Base-by-base conservation (phyloP, 441 rosid species). In the California macrophylla region DNA sequence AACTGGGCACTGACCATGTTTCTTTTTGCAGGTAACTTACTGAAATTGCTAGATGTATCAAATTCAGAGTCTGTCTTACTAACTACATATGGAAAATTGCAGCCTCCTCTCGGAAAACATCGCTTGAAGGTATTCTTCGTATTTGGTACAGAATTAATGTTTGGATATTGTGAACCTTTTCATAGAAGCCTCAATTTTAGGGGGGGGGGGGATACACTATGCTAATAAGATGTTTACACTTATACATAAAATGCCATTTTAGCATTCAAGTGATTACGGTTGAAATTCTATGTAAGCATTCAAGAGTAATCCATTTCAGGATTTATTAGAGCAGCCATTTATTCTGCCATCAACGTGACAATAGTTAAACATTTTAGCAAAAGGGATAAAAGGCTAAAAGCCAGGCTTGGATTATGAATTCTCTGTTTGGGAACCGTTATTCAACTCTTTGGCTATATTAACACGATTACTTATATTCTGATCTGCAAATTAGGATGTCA, bases 71-170 rank as follows among this genome's bases (percentile, higher is more conserved):
- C 68, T 66, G 69, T 77, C 70, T 79, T 91, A 70, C 73, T 83
- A 61, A 93, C 98, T 67, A 89, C 98, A 2, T 93, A 88, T 74
- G 98, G 98, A 60, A 89, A 85, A 78, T 77, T 93, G 83, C 97
- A 88, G 80, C 97, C 98, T 71, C 98, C 98, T 72, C 96, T 93
- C 25, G 95, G 97, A 64, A 93, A 89, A 77, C 97, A 89, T 72
- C 95, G 97, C 16, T 73, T 93, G 72, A 93, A 91, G 95, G 98
- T 91, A 69, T 61, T 62, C 70, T 12, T 74, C 71, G 52, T 69
- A 5, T 47, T 28, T 72, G 29, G 32, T 54, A 38, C 38, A 56
- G 15, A 13, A 73, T 66, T 1, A 23, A 5, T 32, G 7, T 73
- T 58, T 32, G 71, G 18, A 15, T 56, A 38, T 58, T 64, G 29